Percentiles rank a stretch among this genome's conserved stretches.
phyloP scores from a whole-genome alignment of 73 alveolate genomes.

The Paramecium octaurelia region DNA sequence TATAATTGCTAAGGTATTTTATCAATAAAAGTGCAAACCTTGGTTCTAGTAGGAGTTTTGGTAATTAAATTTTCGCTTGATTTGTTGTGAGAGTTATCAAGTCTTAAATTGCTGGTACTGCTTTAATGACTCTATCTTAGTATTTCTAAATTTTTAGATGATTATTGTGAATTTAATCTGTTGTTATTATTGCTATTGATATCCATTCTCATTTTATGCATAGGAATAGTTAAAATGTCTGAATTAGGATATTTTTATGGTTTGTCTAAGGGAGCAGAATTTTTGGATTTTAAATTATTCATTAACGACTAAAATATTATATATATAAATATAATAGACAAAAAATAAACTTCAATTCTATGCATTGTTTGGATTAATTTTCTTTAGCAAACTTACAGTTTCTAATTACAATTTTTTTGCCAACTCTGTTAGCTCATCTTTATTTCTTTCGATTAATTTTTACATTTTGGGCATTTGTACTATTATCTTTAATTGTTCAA shows the following conservation, averaged over 20 bases:
- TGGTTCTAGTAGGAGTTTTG: background rate
- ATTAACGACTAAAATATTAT: background rate
- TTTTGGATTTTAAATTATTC: constrained; percentile 16
- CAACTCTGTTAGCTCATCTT: constrained; percentile 24
- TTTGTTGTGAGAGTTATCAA: background rate
- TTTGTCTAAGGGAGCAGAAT: background rate
- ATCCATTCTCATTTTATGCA: background rate
- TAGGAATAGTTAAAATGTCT: background rate
- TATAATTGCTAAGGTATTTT: background rate
- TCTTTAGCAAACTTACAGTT: background rate
- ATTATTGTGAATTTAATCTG: background rate
- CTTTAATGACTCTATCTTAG: background rate
- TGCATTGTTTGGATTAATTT: background rate
- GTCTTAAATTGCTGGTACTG: background rate
- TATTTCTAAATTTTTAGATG: constrained; percentile 14
- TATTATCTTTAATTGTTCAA: constrained; percentile 40
- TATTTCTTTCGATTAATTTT: constrained; percentile 42
- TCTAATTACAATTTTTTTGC: constrained; percentile 35
- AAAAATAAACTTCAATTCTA: background rate
- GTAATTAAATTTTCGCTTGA: background rate
- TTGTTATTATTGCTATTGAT: background rate
- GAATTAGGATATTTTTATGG: background rate
- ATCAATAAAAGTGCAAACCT: background rate
- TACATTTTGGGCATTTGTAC: constrained; percentile 29
- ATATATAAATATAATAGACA: background rate